Evolutionary conservation across 805 yeast genomes (phyloP).

Genomic region (Maudiozyma turicensis): DNA sequence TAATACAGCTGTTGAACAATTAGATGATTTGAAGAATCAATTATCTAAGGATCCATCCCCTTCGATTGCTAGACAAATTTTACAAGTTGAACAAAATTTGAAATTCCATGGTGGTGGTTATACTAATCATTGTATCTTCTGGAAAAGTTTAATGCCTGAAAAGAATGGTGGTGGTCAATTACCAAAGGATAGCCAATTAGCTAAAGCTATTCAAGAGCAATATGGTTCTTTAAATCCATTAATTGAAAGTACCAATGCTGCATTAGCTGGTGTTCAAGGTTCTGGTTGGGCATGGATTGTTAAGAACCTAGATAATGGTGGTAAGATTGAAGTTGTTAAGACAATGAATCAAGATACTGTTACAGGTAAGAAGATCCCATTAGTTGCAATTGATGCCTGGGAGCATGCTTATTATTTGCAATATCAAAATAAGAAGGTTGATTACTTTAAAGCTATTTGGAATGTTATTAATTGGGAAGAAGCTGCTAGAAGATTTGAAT

Average conservation of each 20-base stretch:
- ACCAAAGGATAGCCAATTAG: constrained; percentile 39
- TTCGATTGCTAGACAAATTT: constrained; percentile 26
- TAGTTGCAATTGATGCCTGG: constrained; percentile 92
- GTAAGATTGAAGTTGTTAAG: constrained; percentile 62
- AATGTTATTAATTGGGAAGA: constrained; percentile 89
- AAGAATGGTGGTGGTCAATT: constrained; percentile 68
- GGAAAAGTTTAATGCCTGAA: constrained; percentile 78
- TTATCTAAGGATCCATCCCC: constrained; percentile 48
- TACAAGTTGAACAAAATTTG: constrained; percentile 57
- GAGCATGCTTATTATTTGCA: constrained; percentile 94
- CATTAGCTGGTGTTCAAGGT: constrained; percentile 84
- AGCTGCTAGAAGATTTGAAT: constrained; percentile 62
- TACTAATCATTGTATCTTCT: constrained; percentile 76
- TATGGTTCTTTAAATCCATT: constrained; percentile 68
- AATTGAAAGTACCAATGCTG: constrained; percentile 51
- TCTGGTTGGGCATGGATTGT: constrained; percentile 93
- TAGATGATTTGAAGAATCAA: constrained; percentile 49
- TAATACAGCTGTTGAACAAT: constrained; percentile 68
- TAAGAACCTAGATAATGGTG: constrained; percentile 66
- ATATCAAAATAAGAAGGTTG: constrained; percentile 83
- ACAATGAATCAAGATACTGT: constrained; percentile 84
- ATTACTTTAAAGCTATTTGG: constrained; percentile 92
- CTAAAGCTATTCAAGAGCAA: constrained; percentile 47
- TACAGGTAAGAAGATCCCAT: constrained; percentile 55
- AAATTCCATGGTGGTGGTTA: constrained; percentile 92